Evolutionary conservation across 2,329 filamentous ascomycete species (phyloP), one percentile per base, ranked within the genome.

Genomic region (Hirsutella thompsonii): DNA sequence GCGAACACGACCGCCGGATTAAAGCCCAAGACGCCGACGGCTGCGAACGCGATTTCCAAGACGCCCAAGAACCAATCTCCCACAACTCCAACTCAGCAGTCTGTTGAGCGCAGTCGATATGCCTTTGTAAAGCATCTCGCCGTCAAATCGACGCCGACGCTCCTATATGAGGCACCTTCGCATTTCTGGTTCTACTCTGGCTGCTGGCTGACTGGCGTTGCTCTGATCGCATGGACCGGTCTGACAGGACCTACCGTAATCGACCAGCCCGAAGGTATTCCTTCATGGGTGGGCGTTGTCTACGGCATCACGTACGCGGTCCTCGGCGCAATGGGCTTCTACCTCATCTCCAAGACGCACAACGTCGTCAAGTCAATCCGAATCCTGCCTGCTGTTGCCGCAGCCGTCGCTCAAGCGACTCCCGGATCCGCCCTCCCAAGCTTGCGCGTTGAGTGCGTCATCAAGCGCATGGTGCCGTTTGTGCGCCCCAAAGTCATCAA

Each of bases 81-180:
- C n/a, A 19, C 32, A 16, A 34, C n/a, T 8, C 32, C 23, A 6
- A 11, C 11, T 11, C 23, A 26, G 23, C 23, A 26, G 11, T 6
- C 11, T 11, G 23, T 34, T 9, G 32, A n/a, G 32, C 52, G 49
- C 32, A 58, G 49, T 42, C 49, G 50, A 53, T 67, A 62, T 50
- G 66, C 60, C 41, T 77, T 70, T 59, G 67, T 69, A 51, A 69
- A 69, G 45, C 69, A 67, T 44, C 67, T 85, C 30, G 71, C 74
- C 13, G 62, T 64, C 43, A 72, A 74, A 46, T 53, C 67, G n/a
- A 60, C 66, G 2, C 67, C 72, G 5, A 76, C 80, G 8, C 58
- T 73, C 3, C 65, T 86, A 35, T 86, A 83, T 63, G 67, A 79
- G 51, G 71, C 73, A 1, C 76, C 76, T 13, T 76, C 77, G 1